phyloP scores from a whole-genome alignment of 148 eudicot species.

The Vaccinium macrocarpon region DNA sequence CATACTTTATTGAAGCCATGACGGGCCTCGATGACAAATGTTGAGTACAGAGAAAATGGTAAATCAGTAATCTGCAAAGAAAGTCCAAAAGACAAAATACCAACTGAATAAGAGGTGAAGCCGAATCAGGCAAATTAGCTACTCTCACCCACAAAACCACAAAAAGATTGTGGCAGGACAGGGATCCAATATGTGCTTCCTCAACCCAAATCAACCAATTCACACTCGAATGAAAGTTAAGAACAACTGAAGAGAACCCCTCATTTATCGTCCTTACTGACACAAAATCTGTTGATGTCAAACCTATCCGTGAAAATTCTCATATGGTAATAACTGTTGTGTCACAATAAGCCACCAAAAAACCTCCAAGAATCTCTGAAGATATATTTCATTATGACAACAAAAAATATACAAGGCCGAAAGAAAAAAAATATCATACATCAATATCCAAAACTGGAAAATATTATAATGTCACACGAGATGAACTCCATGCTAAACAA shows the following conservation, averaged over 20 bases:
- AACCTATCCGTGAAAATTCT: not conserved
- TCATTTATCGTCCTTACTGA: not conserved
- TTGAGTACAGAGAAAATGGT: conserved; percentile 92
- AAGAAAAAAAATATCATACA: not conserved
- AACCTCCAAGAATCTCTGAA: not conserved
- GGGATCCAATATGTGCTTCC: not conserved
- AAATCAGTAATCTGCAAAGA: conserved; percentile 82
- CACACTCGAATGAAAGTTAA: not conserved
- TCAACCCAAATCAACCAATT: conserved; percentile 11
- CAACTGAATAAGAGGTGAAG: not conserved
- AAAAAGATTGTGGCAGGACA: not conserved
- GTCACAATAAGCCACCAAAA: conserved; percentile 1
- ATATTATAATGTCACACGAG: not conserved
- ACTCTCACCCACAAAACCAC: not conserved
- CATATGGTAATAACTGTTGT: not conserved
- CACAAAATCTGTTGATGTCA: not conserved
- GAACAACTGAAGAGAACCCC: not conserved
- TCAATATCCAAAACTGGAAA: not conserved
- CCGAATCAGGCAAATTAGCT: conserved; percentile 5
- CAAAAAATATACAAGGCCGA: not conserved
- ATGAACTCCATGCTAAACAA: not conserved
- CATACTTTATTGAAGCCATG: conserved; percentile 97
- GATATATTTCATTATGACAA: not conserved
- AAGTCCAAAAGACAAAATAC: conserved; percentile 1
- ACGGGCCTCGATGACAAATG: conserved; percentile 93